Evolutionary conservation across 306 rosid genomes (phyloP), one percentile per base, ranked within the genome.

Genomic region (Delonix regia): DNA sequence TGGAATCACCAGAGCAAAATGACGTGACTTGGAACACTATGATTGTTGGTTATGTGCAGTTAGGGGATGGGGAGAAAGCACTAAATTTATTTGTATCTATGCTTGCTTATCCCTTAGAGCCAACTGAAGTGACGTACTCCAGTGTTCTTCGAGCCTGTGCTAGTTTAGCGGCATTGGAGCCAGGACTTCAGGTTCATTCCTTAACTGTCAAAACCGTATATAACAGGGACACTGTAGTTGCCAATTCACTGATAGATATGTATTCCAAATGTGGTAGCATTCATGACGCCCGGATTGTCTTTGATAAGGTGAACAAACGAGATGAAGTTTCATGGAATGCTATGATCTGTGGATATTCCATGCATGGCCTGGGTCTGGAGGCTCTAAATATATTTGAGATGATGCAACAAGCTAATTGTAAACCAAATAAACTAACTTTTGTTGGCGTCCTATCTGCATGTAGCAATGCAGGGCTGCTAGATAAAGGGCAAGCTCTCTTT

Each of bases 321-420:
- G 81, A 82, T 39, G 81, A 76, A 27, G 85, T 82, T 63, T 82
- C 85, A 28, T 82, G 85, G 85, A 82, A 76, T 30, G 74, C 81
- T 38, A 70, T 82, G 65, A 82, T 82, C 15, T 76, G 78, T 82
- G 85, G 85, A 70, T 82, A 76, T 76, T 76, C 81, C 34, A 82
- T 51, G 42, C 81, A 76, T 76, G 81, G 85, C 60, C 25, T 82
- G 34, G 41, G 81, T 51, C 34, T 21, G 61, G 85, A 82, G 68
- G 85, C 85, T 82, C 81, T 82, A 52, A 76, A 49, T 52, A 60
- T 82, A 52, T 82, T 82, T 42, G 74, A 70, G 61, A 82, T 60
- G 85, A 82, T 76, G 81, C 74, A 70, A 62, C 68, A 76, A 21
- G n/a, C 53, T 24, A 62, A 28, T 52, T 70, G 81, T 41, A 76